phyloP scores from a whole-genome alignment of 2,329 filamentous ascomycete genomes.

The Orbilia quercus region DNA sequence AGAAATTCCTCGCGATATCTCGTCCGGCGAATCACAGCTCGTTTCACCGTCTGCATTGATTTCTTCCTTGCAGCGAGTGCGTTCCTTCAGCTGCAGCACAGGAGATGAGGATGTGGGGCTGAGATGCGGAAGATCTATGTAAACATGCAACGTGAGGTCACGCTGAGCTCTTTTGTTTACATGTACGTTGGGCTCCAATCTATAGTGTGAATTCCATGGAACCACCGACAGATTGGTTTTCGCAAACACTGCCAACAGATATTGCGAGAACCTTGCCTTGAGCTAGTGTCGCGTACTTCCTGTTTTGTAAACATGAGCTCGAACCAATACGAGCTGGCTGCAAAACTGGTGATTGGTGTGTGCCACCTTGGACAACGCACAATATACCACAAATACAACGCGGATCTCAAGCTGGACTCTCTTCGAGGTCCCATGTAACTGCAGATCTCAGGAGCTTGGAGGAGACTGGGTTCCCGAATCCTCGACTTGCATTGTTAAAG shows the following conservation, averaged over 20 bases:
- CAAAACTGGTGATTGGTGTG: too few relatives aligned
- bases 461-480: too few relatives aligned
- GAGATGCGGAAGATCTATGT: not conserved
- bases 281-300: constrained; percentile 8
- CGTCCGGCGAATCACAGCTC: constrained; percentile 35
- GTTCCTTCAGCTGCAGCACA: constrained; percentile 42
- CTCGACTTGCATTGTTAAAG: too few relatives aligned
- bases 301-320: constrained; percentile 15
- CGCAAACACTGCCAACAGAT: too few relatives aligned
- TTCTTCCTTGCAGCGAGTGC: constrained; percentile 48
- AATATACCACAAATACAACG: constrained; percentile 29
- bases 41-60: constrained; percentile 37
- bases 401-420: too few relatives aligned
- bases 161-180: constrained; percentile 15
- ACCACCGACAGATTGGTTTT: not conserved
- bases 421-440: too few relatives aligned
- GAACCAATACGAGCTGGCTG: too few relatives aligned
- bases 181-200: constrained; percentile 1
- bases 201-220: constrained; percentile 2
- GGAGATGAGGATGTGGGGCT: constrained; percentile 29
- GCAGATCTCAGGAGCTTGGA: too few relatives aligned
- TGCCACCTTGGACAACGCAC: constrained; percentile 9
- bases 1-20: constrained; percentile 31
- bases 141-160: not conserved
- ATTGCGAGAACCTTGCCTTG: not conserved